Percentiles rank a stretch among this genome's conserved stretches.
These are phyloP conservation scores for Melanomma pulvis-pyrius DNA, from an alignment of 495 filamentous ascomycete genomes.

Conservation along the genomic window DNA sequence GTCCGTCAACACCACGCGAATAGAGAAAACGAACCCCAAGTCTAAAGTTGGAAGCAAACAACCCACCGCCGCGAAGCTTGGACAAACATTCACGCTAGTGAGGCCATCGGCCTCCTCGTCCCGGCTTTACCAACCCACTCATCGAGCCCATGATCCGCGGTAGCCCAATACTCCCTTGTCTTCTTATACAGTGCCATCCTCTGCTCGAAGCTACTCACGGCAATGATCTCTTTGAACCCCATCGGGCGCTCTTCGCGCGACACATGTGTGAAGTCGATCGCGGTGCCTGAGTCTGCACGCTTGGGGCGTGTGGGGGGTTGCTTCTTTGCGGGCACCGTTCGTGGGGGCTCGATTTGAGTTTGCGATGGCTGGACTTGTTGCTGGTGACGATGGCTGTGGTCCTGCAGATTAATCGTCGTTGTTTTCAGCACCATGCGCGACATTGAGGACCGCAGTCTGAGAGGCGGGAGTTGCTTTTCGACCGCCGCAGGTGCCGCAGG, in stretches of 20 bases:
- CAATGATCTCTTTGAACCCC: constrained; percentile 33
- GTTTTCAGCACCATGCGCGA: background rate
- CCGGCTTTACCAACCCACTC: constrained; percentile 23
- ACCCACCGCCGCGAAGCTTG: too few species aligned
- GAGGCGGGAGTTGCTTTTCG: background rate
- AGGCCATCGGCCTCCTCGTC: background rate
- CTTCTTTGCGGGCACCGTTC: background rate
- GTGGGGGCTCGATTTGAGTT: background rate
- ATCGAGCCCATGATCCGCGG: constrained; percentile 31
- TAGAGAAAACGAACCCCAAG: background rate
- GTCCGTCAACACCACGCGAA: background rate
- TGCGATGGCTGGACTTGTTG: constrained; percentile 1
- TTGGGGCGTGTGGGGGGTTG: constrained; percentile 14
- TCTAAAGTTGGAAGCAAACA: too few species aligned
- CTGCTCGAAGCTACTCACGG: constrained; percentile 22
- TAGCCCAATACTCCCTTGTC: constrained; percentile 33
- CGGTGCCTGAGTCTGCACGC: constrained; percentile 31
- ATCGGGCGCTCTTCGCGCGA: constrained; percentile 16
- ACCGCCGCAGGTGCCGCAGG: background rate
- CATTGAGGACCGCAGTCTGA: background rate
- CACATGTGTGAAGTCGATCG: constrained; percentile 28
- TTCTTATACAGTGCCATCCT: constrained; percentile 29
- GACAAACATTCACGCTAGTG: background rate
- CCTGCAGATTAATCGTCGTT: background rate
- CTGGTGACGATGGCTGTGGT: background rate